Percentiles rank a stretch among this genome's conserved stretches.
Conservation (phyloP, 768 basidiomycete genomes). For the Gymnopilus dilepis region DNA sequence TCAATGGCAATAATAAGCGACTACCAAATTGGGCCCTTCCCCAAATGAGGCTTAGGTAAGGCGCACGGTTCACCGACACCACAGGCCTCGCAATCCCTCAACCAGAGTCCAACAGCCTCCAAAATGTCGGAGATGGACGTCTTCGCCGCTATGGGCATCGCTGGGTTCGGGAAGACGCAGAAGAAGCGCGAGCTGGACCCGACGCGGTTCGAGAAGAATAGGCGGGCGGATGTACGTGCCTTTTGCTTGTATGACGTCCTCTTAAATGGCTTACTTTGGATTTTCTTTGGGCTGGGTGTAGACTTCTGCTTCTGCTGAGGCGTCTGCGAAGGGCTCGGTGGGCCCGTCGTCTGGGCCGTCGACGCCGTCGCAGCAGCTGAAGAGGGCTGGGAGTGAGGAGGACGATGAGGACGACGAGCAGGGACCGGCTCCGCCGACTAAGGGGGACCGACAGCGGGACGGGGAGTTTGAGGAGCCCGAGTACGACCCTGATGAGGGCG, state of each 20-base stretch:
- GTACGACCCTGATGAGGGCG: conserved; percentile 60
- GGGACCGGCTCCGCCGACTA: conserved; percentile 32
- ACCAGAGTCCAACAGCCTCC: not conserved
- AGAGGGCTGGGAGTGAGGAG: conserved; percentile 20
- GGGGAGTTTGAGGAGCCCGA: conserved; percentile 52
- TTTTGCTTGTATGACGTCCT: conserved; percentile 11
- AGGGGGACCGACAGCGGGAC: conserved; percentile 19
- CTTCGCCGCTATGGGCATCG: conserved; percentile 82
- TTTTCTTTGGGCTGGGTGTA: not conserved
- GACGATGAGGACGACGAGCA: conserved; percentile 31
- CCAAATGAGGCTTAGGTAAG: conserved; percentile 20
- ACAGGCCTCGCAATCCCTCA: not conserved
- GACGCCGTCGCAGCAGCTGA: conserved; percentile 1
- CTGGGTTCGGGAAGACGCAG: conserved; percentile 79
- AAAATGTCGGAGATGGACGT: conserved; percentile 64
- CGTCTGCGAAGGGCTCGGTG: conserved; percentile 13
- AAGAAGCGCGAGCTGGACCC: conserved; percentile 74
- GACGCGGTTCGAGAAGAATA: conserved; percentile 79
- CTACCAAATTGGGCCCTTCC: not conserved
- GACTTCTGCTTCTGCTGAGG: too few relatives aligned
- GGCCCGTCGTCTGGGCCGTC: conserved; percentile 28
- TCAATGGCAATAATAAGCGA: not conserved
- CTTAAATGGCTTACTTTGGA: not conserved
- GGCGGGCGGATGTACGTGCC: conserved; percentile 50
- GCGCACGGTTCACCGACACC: conserved; percentile 7